A percentile compares a stretch with the other conserved stretches of the same genome.
Conservation (phyloP, 148 eudicot species). For the Heliosperma pusillum region DNA sequence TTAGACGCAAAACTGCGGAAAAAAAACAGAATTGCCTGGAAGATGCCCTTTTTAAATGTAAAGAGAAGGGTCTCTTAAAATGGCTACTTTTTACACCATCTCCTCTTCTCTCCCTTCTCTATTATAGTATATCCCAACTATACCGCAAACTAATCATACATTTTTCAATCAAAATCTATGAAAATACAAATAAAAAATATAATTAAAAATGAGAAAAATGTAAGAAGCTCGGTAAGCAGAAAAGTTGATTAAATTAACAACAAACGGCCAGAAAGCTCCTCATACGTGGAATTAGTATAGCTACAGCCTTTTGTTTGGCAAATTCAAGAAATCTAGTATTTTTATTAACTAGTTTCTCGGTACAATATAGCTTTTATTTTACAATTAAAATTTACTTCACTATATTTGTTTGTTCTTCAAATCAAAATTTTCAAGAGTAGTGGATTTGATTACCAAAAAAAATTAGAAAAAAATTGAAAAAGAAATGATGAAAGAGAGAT, state of each 20-base stretch:
- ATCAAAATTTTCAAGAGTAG: too few species aligned
- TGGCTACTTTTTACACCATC: slow-evolving; percentile 12
- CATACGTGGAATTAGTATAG: background rate
- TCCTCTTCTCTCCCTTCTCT: slow-evolving; percentile 10
- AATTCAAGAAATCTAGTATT: slow-evolving; percentile 12
- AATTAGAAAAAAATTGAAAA: too few species aligned
- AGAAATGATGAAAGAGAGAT: too few species aligned
- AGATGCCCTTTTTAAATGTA: slow-evolving; percentile 2
- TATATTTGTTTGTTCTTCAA: too few species aligned
- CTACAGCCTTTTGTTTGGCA: slow-evolving; percentile 15
- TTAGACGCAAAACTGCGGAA: background rate
- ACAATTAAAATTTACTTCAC: too few species aligned
- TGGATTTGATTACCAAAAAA: background rate
- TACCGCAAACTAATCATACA: too few species aligned
- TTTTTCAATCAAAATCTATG: too few species aligned
- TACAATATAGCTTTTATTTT: slow-evolving; percentile 15
- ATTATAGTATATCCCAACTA: too few species aligned
- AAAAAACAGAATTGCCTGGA: slow-evolving; percentile 6
- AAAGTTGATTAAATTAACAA: slow-evolving; percentile 11
- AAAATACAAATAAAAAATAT: too few species aligned
- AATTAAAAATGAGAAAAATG: too few species aligned
- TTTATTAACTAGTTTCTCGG: background rate
- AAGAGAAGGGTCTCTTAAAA: slow-evolving; percentile 14
- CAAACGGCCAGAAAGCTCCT: slow-evolving; percentile 17
- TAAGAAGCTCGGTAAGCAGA: slow-evolving; percentile 19